Evolutionary conservation across 306 rosid species (phyloP).

Genomic region (Cucumis cinereus): DNA sequence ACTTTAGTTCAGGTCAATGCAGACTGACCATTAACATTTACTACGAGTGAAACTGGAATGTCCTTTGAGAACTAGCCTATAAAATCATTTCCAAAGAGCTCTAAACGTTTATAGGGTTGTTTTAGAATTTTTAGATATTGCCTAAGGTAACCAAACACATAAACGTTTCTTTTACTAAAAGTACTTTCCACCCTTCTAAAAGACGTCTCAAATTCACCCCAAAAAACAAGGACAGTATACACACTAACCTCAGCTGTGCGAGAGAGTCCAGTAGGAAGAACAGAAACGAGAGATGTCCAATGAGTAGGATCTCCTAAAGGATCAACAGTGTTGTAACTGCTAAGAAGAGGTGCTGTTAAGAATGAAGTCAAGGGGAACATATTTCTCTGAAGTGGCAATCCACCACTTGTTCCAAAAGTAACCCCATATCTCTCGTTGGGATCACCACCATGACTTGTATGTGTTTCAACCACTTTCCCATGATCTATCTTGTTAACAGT

Average conservation of each 20-base stretch:
- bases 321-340: conserved; percentile 61
- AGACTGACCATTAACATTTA: not conserved
- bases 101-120: not conserved
- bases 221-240: not conserved
- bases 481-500: conserved; percentile 53
- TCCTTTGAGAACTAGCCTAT: not conserved
- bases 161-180: not conserved
- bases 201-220: not conserved
- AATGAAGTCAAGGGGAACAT: conserved; percentile 55
- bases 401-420: conserved; percentile 56
- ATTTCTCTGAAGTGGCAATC: conserved; percentile 79
- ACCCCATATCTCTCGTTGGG: conserved; percentile 34
- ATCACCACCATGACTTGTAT: conserved; percentile 39
- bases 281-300: conserved; percentile 83
- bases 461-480: conserved; percentile 75
- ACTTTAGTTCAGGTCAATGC: not conserved
- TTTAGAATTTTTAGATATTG: not conserved
- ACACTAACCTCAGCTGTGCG: conserved; percentile 72
- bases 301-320: conserved; percentile 74
- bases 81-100: not conserved
- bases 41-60: not conserved
- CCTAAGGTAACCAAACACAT: not conserved
- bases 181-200: not conserved
- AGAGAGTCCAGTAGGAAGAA: conserved; percentile 56
- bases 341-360: conserved; percentile 79